A percentile compares a stretch with the other conserved stretches of the same genome.
Evolutionary conservation across 1,284 basidiomycete genomes (phyloP).

Genomic region (Jaminaea rosea): DNA sequence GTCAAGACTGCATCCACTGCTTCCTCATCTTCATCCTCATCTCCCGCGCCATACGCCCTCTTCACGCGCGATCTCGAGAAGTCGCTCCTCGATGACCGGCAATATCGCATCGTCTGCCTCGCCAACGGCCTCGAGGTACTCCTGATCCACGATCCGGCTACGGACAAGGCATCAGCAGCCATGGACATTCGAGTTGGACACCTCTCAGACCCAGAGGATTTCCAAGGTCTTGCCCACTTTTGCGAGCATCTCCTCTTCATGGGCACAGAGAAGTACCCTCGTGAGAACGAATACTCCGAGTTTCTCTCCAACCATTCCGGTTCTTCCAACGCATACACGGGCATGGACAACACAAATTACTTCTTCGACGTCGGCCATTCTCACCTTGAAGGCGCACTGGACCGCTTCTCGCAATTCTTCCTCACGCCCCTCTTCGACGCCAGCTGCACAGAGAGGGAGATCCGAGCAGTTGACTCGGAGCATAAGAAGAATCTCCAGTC

Average conservation of each 20-base stretch:
- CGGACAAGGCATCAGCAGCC: constrained; percentile 91
- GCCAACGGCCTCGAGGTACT: constrained; percentile 80
- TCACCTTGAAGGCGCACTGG: constrained; percentile 73
- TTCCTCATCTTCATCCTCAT: background rate
- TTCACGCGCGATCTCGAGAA: constrained; percentile 29
- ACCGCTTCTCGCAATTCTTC: constrained; percentile 90
- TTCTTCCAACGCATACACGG: constrained; percentile 85
- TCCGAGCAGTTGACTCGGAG: constrained; percentile 95
- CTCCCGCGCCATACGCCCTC: constrained; percentile 28
- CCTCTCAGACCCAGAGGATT: constrained; percentile 66
- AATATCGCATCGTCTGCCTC: constrained; percentile 62
- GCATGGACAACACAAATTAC: constrained; percentile 87
- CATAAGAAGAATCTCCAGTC: constrained; percentile 94
- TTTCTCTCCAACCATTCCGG: constrained; percentile 87
- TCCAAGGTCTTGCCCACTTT: constrained; percentile 71
- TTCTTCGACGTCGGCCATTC: constrained; percentile 80
- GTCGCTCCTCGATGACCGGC: constrained; percentile 22
- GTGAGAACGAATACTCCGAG: constrained; percentile 50
- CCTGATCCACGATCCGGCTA: constrained; percentile 72
- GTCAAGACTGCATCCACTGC: constrained; percentile 9
- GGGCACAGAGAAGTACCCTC: constrained; percentile 53
- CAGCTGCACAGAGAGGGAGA: constrained; percentile 83
- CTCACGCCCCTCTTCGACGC: constrained; percentile 81
- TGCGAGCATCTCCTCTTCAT: constrained; percentile 95
- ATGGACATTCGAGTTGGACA: constrained; percentile 94